Percentiles rank a stretch among this genome's conserved stretches.
Conservation (phyloP, 176 grass and related monocot species). For the Thinopyrum elongatum region DNA sequence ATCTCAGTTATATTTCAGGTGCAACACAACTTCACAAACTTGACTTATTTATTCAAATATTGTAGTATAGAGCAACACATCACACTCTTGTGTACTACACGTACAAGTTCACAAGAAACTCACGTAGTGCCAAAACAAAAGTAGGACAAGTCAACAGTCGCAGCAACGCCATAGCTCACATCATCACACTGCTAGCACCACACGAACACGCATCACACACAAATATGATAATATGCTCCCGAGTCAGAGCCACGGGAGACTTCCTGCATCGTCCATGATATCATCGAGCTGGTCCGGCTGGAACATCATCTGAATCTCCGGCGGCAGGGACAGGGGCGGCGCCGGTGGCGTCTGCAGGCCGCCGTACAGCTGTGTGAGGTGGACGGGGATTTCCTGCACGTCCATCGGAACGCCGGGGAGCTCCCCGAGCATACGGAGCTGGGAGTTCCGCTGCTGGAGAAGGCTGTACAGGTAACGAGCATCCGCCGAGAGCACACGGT, state of each 20-base stretch:
- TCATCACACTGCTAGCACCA: not conserved
- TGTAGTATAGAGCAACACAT: not conserved
- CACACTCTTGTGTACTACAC: slow-evolving; percentile 8
- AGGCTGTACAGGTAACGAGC: slow-evolving; percentile 38
- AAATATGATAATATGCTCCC: not conserved
- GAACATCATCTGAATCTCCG: not conserved
- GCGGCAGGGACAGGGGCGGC: not conserved
- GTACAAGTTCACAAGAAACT: not conserved
- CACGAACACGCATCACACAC: not conserved
- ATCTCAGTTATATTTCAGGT: not conserved
- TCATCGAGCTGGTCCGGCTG: not conserved
- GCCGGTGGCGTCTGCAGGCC: not conserved
- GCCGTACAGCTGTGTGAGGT: slow-evolving; percentile 55
- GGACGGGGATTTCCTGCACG: slow-evolving; percentile 51
- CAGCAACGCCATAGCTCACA: not conserved
- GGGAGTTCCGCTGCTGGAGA: slow-evolving; percentile 51
- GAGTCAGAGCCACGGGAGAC: slow-evolving; percentile 3
- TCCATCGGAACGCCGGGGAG: slow-evolving; percentile 50
- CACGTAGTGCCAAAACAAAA: not conserved
- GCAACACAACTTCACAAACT: not conserved
- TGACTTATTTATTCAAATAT: not conserved
- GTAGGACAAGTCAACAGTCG: not conserved
- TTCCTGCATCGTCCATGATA: not conserved
- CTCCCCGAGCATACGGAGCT: slow-evolving; percentile 44
- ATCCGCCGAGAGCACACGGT: slow-evolving; percentile 43